phyloP scores from a whole-genome alignment of 345 rosid species.

The Sonneratia caseolaris region DNA sequence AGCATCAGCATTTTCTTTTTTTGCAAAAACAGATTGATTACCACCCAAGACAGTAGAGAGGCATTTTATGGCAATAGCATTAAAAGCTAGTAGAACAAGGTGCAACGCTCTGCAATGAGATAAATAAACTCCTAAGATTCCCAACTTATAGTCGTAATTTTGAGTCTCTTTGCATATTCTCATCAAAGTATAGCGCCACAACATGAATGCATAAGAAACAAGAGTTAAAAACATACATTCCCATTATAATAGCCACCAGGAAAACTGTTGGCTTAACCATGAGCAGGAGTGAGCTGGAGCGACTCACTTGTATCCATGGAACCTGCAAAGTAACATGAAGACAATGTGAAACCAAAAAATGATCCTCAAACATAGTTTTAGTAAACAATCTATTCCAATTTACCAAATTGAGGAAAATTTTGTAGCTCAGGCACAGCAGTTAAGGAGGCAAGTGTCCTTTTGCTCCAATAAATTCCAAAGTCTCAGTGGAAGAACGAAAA shows the following conservation, averaged over 20 bases:
- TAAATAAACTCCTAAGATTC: background rate
- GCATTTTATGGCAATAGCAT: constrained; percentile 40
- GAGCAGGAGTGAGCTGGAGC: constrained; percentile 70
- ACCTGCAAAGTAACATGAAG: constrained; percentile 37
- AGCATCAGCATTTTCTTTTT: constrained; percentile 59
- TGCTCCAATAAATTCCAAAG: background rate
- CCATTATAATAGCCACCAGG: constrained; percentile 65
- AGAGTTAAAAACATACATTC: constrained; percentile 41
- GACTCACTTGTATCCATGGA: constrained; percentile 93
- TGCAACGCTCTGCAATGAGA: constrained; percentile 49
- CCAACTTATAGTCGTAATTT: background rate
- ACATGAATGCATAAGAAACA: background rate
- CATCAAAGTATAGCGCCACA: background rate
- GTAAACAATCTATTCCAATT: background rate
- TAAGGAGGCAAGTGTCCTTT: background rate
- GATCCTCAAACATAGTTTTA: background rate
- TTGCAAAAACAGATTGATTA: constrained; percentile 34
- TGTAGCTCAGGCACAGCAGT: background rate
- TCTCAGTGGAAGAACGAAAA: background rate
- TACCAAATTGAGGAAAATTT: background rate
- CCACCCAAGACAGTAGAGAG: constrained; percentile 45
- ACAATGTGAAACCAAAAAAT: background rate
- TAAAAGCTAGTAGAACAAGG: constrained; percentile 52
- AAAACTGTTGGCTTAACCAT: constrained; percentile 65
- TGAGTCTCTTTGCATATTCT: background rate